Evolutionary conservation across 2,329 filamentous ascomycete species (phyloP).

Genomic region (Xylariaceae sp.): DNA sequence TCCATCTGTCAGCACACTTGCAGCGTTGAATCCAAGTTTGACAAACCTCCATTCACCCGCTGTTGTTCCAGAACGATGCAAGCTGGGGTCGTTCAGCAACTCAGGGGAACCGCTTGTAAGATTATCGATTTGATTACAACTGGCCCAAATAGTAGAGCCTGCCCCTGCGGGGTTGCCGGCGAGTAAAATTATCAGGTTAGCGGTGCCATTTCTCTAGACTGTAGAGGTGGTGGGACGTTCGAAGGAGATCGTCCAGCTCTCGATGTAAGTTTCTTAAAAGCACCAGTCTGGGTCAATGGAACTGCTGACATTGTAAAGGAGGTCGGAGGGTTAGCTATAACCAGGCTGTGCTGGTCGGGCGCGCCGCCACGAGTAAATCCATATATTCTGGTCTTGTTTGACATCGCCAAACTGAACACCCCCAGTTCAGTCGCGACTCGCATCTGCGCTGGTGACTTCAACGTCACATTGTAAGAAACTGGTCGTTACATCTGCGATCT

Average conservation of each 20-base stretch:
- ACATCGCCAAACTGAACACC: constrained; percentile 38
- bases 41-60: constrained; percentile 46
- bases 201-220: constrained; percentile 17
- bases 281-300: constrained; percentile 43
- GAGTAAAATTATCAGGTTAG: constrained; percentile 39
- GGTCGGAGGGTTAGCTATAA: constrained; percentile 40
- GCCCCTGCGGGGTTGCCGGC: constrained; percentile 42
- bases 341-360: constrained; percentile 42
- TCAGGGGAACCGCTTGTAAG: constrained; percentile 31
- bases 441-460: constrained; percentile 31
- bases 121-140: constrained; percentile 37
- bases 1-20: constrained; percentile 17
- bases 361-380: constrained; percentile 42
- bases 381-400: constrained; percentile 35
- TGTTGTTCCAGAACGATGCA: constrained; percentile 44
- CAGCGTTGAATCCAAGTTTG: constrained; percentile 32
- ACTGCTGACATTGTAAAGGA: constrained; percentile 40
- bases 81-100: constrained; percentile 40
- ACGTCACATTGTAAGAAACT: constrained; percentile 40
- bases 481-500: constrained; percentile 42
- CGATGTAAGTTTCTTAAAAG: constrained; percentile 41
- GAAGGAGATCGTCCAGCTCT: constrained; percentile 36
- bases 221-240: background rate
- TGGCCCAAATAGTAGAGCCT: constrained; percentile 38
- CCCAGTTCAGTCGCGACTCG: constrained; percentile 36